phyloP scores from a whole-genome alignment of 108 stramenopile genomes.

The Poteriospumella lacustris region DNA sequence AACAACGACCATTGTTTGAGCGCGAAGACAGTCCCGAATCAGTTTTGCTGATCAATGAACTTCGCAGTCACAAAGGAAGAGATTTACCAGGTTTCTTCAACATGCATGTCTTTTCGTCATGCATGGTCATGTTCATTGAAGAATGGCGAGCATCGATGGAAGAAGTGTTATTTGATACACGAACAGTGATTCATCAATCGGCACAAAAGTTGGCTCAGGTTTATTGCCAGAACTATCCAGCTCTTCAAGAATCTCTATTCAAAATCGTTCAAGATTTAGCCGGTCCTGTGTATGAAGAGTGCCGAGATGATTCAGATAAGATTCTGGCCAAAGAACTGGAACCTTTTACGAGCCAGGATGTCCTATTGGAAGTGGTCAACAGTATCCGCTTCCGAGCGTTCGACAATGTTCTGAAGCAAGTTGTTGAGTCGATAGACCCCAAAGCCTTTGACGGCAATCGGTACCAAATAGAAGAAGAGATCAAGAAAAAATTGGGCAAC shows the following conservation, averaged over 20 bases:
- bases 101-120: neutral
- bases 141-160: neutral
- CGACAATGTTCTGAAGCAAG: conserved; percentile 37
- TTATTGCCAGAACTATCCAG: too few species aligned
- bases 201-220: too few species aligned
- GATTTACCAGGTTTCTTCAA: neutral
- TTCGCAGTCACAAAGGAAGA: neutral
- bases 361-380: conserved; percentile 51
- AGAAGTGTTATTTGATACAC: too few species aligned
- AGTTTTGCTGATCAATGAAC: too few species aligned
- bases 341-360: conserved; percentile 47
- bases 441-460: neutral
- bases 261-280: neutral
- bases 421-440: neutral
- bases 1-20: too few species aligned
- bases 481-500: neutral
- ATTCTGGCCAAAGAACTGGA: conserved; percentile 46
- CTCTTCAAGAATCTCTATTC: too few species aligned
- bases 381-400: conserved; percentile 43
- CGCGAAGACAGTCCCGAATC: too few species aligned
- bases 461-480: neutral
- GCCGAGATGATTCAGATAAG: conserved; percentile 35
- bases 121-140: neutral
- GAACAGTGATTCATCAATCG: too few species aligned
- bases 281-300: neutral